These are phyloP conservation scores for Fusarium begoniae DNA, from an alignment of 2,329 filamentous ascomycete species.

Conservation along the genomic window DNA sequence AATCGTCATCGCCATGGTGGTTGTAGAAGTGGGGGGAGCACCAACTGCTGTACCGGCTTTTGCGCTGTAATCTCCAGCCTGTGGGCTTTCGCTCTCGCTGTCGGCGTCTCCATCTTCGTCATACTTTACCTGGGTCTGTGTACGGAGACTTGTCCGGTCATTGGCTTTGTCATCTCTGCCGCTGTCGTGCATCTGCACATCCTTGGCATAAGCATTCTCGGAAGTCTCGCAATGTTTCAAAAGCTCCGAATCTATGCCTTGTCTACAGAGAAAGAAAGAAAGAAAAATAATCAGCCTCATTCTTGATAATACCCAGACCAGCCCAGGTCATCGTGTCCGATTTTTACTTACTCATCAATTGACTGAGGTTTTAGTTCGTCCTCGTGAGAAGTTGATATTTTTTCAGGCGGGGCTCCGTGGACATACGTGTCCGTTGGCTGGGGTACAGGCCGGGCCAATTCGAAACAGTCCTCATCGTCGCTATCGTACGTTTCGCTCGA, in stretches of 20 bases:
- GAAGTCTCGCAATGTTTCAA: constrained; percentile 11
- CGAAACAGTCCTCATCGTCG: constrained; percentile 61
- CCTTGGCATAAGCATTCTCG: constrained; percentile 4
- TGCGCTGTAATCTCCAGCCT: constrained; percentile 22
- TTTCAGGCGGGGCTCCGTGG: constrained; percentile 26
- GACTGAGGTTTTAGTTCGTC: constrained; percentile 10
- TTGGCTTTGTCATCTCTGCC: constrained; percentile 12
- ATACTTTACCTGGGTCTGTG: constrained; percentile 7
- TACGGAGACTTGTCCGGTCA: constrained; percentile 15
- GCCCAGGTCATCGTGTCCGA: background rate
- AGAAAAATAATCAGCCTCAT: background rate
- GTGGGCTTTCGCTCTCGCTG: background rate
- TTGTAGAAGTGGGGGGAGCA: constrained; percentile 27
- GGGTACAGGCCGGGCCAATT: constrained; percentile 70
- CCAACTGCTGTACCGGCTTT: constrained; percentile 15
- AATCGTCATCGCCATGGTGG: constrained; percentile 23
- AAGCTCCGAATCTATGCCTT: background rate
- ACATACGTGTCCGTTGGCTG: constrained; percentile 58
- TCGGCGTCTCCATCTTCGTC: constrained; percentile 5
- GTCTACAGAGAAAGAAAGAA: background rate
- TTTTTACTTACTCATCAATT: constrained; percentile 22
- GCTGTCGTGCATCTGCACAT: constrained; percentile 4
- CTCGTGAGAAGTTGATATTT: constrained; percentile 32
- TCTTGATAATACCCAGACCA: background rate
- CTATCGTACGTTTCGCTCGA: constrained; percentile 40